Conservation (phyloP, 176 grass and related monocot species). For the Paspalum notatum region DNA sequence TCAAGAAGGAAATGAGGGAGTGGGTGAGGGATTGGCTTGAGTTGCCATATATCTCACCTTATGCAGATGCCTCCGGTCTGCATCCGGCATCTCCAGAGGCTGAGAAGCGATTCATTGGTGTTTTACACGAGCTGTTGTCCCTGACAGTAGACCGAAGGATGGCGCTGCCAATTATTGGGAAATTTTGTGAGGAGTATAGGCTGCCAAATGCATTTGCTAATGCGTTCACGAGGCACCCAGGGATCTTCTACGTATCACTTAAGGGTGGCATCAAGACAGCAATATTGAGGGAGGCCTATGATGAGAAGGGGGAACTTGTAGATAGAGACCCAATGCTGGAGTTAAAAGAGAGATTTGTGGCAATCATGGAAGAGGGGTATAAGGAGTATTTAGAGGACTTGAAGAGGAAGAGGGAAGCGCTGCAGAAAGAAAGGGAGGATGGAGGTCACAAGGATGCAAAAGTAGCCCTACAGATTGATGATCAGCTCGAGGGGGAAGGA, state of each 20-base stretch:
- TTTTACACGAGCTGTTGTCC: conserved; percentile 82
- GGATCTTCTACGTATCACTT: conserved; percentile 86
- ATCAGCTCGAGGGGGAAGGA: conserved; percentile 18
- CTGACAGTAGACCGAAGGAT: conserved; percentile 67
- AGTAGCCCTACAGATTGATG: neutral
- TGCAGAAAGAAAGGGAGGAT: conserved; percentile 50
- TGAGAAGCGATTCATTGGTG: conserved; percentile 80
- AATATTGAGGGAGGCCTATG: conserved; percentile 83
- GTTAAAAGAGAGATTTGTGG: conserved; percentile 71
- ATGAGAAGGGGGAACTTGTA: conserved; percentile 60
- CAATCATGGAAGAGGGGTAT: conserved; percentile 80
- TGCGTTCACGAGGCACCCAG: conserved; percentile 75
- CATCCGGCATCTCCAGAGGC: conserved; percentile 51
- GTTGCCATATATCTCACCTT: conserved; percentile 73
- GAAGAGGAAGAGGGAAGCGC: conserved; percentile 56
- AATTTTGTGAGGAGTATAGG: conserved; percentile 73
- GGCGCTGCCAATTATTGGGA: conserved; percentile 69
- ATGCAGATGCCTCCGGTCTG: conserved; percentile 51
- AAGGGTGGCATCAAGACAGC: conserved; percentile 91
- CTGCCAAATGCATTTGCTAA: conserved; percentile 77
- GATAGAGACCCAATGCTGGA: conserved; percentile 81
- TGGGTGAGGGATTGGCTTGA: conserved; percentile 97
- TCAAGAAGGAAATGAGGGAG: conserved; percentile 88
- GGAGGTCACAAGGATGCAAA: conserved; percentile 18
- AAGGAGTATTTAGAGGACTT: conserved; percentile 61